Evolutionary conservation across 305 asterid species (phyloP), one percentile per base, ranked within the genome.

Genomic region (Fraxinus floribunda): DNA sequence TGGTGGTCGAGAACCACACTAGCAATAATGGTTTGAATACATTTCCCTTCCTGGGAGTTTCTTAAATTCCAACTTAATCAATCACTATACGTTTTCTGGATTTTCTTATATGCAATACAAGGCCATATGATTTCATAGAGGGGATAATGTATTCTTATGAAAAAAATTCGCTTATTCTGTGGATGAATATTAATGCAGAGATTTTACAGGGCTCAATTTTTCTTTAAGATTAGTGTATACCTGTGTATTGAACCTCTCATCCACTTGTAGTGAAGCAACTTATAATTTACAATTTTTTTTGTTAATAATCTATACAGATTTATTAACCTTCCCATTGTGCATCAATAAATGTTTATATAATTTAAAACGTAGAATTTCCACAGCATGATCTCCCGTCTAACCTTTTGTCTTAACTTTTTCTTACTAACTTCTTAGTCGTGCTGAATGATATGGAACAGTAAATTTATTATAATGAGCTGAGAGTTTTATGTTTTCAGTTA

Each of bases 401-500:
- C 60, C 20, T 20, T 57, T n/a, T 20, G 3, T 60, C 71, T 60
- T 60, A 20, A 18, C 71, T 20, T 60, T 22, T 60, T 55, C 49
- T 22, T 39, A 1, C 3, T 39, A 41, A 57, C 66, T 57, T 60
- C 6, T 8, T 60, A 18, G 2, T 20, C 1, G 71, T 60, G 4
- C 7, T 22, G 3, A 22, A 9, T 32, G 9, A 20, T 18, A 60
- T 18, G 11, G 29, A 5, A 60, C 13, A 7, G 26, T 60, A 9
- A 60, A 18, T 60, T 9, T 9, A 20, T 60, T 60, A 22, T 62
- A 2, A 64, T 60, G 20, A 8, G 78, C 30, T 34, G 7, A 34
- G 46, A 66, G 70, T 81, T 70, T 44, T 16, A 18, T 66, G 13
- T 80, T 70, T 83, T 20, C 89, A 94, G 97, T 88, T 94, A 81